These are phyloP conservation scores for Ceratocystis lukuohia DNA, from an alignment of 2,329 filamentous ascomycete genomes.

Conservation along the genomic window DNA sequence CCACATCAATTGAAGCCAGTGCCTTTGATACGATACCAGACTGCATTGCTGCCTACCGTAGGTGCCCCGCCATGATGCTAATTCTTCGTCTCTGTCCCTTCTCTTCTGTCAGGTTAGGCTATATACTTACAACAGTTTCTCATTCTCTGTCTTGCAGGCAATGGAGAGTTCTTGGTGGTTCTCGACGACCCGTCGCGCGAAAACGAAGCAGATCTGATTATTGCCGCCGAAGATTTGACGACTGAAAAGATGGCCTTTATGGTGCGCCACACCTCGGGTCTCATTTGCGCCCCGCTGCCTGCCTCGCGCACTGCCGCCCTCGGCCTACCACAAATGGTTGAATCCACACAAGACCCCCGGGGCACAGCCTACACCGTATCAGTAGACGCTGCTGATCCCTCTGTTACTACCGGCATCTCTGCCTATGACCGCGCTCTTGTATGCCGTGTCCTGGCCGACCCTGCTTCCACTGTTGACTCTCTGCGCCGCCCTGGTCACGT, in stretches of 20 bases:
- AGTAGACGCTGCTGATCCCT: slow-evolving; percentile 61
- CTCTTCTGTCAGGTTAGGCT: neutral
- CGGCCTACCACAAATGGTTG: slow-evolving; percentile 80
- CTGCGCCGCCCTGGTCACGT: slow-evolving; percentile 84
- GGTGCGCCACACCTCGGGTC: slow-evolving; percentile 78
- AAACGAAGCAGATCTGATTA: slow-evolving; percentile 97
- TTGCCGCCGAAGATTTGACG: slow-evolving; percentile 73
- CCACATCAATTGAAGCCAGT: slow-evolving; percentile 35
- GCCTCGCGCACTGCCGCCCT: slow-evolving; percentile 55
- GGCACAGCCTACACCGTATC: slow-evolving; percentile 87
- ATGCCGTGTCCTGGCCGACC: slow-evolving; percentile 63
- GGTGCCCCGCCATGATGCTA: slow-evolving; percentile 23
- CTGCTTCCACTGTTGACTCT: slow-evolving; percentile 38
- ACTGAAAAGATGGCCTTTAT: slow-evolving; percentile 91
- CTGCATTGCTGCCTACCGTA: slow-evolving; percentile 51
- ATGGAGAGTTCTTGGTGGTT: slow-evolving; percentile 88
- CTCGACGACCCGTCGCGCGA: slow-evolving; percentile 86
- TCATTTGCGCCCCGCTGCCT: slow-evolving; percentile 77
- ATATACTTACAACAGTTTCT: slow-evolving; percentile 15
- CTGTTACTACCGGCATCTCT: slow-evolving; percentile 77
- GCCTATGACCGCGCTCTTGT: slow-evolving; percentile 77
- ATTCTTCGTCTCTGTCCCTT: neutral
- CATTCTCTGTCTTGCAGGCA: slow-evolving; percentile 33
- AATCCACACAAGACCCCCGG: slow-evolving; percentile 61
- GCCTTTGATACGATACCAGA: slow-evolving; percentile 54